Evolutionary conservation across 345 rosid species (phyloP).

Genomic region (Raphanus raphanistrum): DNA sequence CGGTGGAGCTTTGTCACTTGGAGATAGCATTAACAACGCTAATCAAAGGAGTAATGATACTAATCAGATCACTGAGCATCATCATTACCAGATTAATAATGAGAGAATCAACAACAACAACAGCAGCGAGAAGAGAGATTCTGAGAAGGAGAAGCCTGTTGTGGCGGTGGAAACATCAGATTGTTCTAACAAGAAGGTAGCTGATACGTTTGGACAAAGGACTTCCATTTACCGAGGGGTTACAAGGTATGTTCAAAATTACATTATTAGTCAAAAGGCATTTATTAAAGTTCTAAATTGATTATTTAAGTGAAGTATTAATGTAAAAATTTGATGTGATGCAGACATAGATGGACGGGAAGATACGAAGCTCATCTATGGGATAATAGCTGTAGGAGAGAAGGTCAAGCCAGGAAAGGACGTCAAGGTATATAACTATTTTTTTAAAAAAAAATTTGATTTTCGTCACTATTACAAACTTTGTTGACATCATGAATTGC

Average conservation of each 20-base stretch:
- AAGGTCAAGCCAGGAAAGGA: conserved; percentile 98
- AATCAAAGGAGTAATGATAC: conserved; percentile 2
- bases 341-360: conserved; percentile 95
- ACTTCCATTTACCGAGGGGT: conserved; percentile 98
- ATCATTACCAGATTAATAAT: conserved; percentile 3
- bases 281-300: not conserved
- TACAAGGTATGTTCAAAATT: conserved; percentile 53
- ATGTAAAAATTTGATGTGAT: conserved; percentile 2
- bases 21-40: conserved; percentile 41
- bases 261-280: not conserved
- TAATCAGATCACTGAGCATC: conserved; percentile 23
- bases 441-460: not conserved
- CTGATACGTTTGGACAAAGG: conserved; percentile 85
- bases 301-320: not conserved
- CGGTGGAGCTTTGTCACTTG: conserved; percentile 57
- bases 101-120: not conserved
- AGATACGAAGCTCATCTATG: conserved; percentile 98
- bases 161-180: conserved; percentile 50
- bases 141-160: conserved; percentile 40
- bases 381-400: conserved; percentile 99
- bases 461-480: conserved; percentile 1
- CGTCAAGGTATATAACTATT: conserved; percentile 70
- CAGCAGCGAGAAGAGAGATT: conserved; percentile 14
- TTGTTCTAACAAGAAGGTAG: conserved; percentile 57
- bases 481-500: conserved; percentile 10